Conservation (phyloP, 768 basidiomycete species). For the Astraeus odoratus region DNA sequence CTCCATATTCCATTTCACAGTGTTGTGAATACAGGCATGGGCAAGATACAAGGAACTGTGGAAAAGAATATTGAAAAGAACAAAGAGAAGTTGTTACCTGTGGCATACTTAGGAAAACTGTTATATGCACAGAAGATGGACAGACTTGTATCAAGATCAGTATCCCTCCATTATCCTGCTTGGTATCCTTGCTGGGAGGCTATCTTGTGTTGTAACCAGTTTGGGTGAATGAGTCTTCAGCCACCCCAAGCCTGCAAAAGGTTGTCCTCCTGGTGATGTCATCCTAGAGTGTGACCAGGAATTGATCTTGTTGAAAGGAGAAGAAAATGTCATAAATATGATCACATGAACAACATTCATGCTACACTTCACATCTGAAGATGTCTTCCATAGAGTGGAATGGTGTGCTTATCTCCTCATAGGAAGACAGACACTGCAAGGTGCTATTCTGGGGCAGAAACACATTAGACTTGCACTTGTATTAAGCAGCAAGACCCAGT, state of each 20-base stretch:
- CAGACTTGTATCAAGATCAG: conserved; percentile 22
- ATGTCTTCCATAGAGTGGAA: conserved; percentile 12
- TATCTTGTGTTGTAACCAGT: conserved; percentile 21
- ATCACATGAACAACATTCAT: conserved; percentile 24
- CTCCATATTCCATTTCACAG: no score
- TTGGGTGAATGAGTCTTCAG: conserved; percentile 15
- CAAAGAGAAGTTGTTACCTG: no score
- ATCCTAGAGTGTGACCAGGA: conserved; percentile 14
- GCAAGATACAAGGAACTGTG: no score
- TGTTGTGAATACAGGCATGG: no score
- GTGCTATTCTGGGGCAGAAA: no score
- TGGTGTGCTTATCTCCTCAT: conserved; percentile 23
- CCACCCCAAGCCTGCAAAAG: conserved; percentile 9
- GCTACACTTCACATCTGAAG: conserved; percentile 8
- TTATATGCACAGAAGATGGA: no score
- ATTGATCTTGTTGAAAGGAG: conserved; percentile 23
- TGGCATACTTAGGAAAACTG: no score
- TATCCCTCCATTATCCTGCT: conserved; percentile 25
- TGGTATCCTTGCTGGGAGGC: conserved; percentile 25
- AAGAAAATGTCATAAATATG: conserved; percentile 19
- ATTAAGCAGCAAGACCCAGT: no score
- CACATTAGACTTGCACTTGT: no score
- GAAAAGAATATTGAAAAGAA: no score
- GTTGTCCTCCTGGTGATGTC: conserved; percentile 23
- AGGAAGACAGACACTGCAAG: no score